Base-by-base conservation (phyloP, 371 early-diverging fungal species). In the Mortierella sp. region DNA sequence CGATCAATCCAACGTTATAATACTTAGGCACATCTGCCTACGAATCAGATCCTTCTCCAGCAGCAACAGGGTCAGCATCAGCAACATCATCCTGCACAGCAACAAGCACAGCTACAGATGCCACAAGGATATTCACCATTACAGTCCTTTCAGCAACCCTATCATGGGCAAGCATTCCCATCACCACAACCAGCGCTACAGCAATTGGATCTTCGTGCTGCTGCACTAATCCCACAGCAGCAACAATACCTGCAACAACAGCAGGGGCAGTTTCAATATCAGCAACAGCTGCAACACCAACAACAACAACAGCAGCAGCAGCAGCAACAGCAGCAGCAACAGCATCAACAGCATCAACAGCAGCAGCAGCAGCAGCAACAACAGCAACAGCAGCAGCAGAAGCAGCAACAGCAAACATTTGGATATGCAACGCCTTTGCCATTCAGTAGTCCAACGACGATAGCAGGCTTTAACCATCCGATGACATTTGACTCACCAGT, bases 11-110 rank as follows among this genome's bases (percentile, higher is more conserved):
- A 34, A 34, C n/a, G n/a, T n/a, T n/a, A 45, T 45, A 17, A 6
- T 3, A 29, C 4, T 39, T 61, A 61, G 66, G 58, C 52, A 6
- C 70, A 57, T n/a, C 16, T 62, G 46, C 48, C 60, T 22, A 25
- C 58, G n/a, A 50, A 43, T 45, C 69, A 64, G 49, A 72, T 77
- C n/a, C 41, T 67, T 37, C 51, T 76, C 22, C 79, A 80, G 43
- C 71, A 79, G 43, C 62, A 74, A 43, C 79, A 77, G 27, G 59
- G 61, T 14, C 63, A 63, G 9, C 79, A 68, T 22, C 79, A 78
- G 8, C 70, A 67, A 39, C 68, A 64, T 24, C 65, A 58, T n/a
- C 74, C 61, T 13, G 71, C 64, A 8, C 67, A 54, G 8, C 71
- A 71, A 24, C 78, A 76, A 22, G 59, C 67, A 41, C 79, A 74